A percentile compares a stretch with the other conserved stretches of the same genome.
These are phyloP conservation scores for Suillus placidus DNA, from an alignment of 768 basidiomycete genomes.

Conservation along the genomic window DNA sequence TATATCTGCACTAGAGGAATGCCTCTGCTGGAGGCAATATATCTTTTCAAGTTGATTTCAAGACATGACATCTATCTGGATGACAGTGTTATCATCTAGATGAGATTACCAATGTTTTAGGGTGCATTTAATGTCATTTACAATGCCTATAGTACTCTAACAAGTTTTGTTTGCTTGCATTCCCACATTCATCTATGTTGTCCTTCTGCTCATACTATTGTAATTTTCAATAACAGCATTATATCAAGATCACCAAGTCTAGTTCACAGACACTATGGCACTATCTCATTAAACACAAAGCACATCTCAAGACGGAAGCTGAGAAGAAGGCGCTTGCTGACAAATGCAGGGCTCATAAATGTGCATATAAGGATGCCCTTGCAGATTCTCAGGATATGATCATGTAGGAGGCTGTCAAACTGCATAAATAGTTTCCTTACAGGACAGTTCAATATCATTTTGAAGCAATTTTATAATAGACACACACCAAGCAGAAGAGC, in stretches of 20 bases:
- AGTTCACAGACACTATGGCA: background rate
- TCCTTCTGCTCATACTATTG: background rate
- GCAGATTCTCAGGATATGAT: background rate
- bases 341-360: background rate
- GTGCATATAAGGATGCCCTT: background rate
- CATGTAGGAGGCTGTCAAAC: background rate
- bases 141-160: background rate
- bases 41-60: constrained; percentile 8
- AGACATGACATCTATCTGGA: background rate
- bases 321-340: background rate
- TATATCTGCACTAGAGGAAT: constrained; percentile 2
- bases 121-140: background rate
- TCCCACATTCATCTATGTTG: background rate
- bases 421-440: background rate
- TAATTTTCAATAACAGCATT: background rate
- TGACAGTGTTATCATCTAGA: background rate
- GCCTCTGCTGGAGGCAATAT: constrained; percentile 4
- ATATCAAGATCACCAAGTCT: background rate
- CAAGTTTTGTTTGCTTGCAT: background rate
- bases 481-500: constrained; percentile 3
- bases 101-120: background rate
- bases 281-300: background rate
- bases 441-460: constrained; percentile 5
- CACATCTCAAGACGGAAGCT: background rate
- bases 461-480: constrained; percentile 6